These are phyloP conservation scores for Diaporthe sp. DNA, from an alignment of 2,329 filamentous ascomycete genomes.

Conservation along the genomic window DNA sequence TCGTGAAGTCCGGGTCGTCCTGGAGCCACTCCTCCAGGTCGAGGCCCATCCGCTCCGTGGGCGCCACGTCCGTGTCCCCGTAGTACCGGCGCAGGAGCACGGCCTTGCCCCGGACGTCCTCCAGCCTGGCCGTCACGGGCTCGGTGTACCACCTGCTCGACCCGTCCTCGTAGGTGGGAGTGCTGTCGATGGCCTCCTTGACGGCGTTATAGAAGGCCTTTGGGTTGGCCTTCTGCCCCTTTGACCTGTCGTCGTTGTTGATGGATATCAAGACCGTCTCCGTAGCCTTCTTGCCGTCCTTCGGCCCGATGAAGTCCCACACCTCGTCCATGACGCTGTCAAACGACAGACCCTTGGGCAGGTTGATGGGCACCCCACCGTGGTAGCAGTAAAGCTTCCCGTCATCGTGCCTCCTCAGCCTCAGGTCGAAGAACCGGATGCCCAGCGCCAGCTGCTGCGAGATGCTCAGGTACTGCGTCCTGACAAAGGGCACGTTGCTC, in stretches of 20 bases:
- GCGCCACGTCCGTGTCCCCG: constrained; percentile 57
- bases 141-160: constrained; percentile 71
- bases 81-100: constrained; percentile 74
- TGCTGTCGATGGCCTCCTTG: constrained; percentile 68
- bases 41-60: constrained; percentile 50
- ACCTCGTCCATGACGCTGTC: constrained; percentile 71
- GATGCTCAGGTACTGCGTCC: constrained; percentile 76
- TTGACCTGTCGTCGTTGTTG: constrained; percentile 76
- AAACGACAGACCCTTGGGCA: constrained; percentile 72
- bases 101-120: constrained; percentile 75
- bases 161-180: constrained; percentile 47
- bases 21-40: constrained; percentile 69
- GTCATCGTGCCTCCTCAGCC: constrained; percentile 56
- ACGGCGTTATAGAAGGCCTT: constrained; percentile 56
- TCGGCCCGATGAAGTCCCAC: constrained; percentile 69
- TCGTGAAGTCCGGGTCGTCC: constrained; percentile 72
- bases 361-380: constrained; percentile 77
- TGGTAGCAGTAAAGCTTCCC: constrained; percentile 76
- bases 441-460: constrained; percentile 77
- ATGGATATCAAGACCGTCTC: constrained; percentile 78
- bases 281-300: constrained; percentile 59
- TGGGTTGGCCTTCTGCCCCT: constrained; percentile 65
- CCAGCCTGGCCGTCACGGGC: constrained; percentile 67
- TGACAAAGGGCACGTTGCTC: constrained; percentile 70
- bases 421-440: constrained; percentile 79